Conservation (phyloP, 768 basidiomycete species). For the Boletales sp. region DNA sequence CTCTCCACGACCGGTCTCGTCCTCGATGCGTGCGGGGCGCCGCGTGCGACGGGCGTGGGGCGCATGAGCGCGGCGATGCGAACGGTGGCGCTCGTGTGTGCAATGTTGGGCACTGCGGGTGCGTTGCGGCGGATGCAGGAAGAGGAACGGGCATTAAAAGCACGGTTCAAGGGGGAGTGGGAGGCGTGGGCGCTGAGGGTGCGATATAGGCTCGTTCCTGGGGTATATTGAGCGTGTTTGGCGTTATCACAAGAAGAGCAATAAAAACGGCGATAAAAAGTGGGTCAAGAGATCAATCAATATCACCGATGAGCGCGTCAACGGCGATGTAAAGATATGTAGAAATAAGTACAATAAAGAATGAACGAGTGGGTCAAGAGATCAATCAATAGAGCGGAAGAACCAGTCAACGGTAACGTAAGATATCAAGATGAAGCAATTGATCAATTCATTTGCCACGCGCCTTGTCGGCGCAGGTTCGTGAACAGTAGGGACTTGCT, state of each 20-base stretch:
- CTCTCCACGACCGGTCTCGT: conserved; percentile 13
- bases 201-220: conserved; percentile 47
- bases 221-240: conserved; percentile 33
- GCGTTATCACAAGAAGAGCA: background rate
- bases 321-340: background rate
- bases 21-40: too few species aligned
- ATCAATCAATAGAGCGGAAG: background rate
- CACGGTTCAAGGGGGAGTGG: conserved; percentile 18
- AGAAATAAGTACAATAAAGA: background rate
- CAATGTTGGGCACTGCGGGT: conserved; percentile 1
- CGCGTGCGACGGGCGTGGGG: too few species aligned
- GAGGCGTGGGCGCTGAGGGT: conserved; percentile 41
- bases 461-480: conserved; percentile 19
- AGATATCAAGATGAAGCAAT: background rate
- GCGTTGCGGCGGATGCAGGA: conserved; percentile 7
- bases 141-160: conserved; percentile 12
- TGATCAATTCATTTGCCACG: conserved; percentile 8
- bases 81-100: conserved; percentile 7
- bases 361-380: background rate
- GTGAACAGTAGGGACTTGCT: conserved; percentile 23
- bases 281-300: background rate
- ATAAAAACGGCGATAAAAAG: too few species aligned
- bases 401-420: conserved; percentile 4
- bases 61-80: too few species aligned
- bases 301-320: conserved; percentile 4